A percentile compares a stretch with the other conserved stretches of the same genome.
Conservation (phyloP, 2,329 filamentous ascomycete species). For the Colletotrichum musae region DNA sequence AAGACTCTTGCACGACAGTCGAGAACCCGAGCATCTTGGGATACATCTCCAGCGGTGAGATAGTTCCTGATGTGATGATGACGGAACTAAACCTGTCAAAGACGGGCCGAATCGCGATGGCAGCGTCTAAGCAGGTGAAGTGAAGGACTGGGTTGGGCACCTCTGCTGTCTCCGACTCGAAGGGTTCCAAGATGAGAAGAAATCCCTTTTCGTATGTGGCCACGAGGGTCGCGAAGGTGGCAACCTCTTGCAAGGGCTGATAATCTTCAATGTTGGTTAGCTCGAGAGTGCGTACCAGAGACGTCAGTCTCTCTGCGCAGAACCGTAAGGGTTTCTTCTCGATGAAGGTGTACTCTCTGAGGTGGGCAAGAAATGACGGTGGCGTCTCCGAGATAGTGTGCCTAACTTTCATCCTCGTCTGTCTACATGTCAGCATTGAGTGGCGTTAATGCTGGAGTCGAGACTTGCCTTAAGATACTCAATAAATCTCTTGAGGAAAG, state of each 20-base stretch:
- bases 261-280: constrained; percentile 99
- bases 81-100: constrained; percentile 98
- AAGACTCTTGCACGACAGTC: constrained; percentile 96
- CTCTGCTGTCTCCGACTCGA: constrained; percentile 93
- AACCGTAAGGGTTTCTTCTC: constrained; percentile 96
- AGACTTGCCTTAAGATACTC: constrained; percentile 85
- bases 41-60: constrained; percentile 98
- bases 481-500: constrained; percentile 95
- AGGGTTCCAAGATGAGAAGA: constrained; percentile 95
- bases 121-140: constrained; percentile 95
- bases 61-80: constrained; percentile 97
- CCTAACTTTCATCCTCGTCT: constrained; percentile 97
- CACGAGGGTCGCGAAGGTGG: constrained; percentile 95
- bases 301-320: constrained; percentile 94
- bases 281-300: constrained; percentile 93
- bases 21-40: constrained; percentile 97
- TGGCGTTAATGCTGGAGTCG: too few species aligned
- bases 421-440: constrained; percentile 6
- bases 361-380: constrained; percentile 90
- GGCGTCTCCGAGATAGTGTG: constrained; percentile 98
- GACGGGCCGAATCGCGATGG: constrained; percentile 97
- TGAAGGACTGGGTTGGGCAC: constrained; percentile 98
- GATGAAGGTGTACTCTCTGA: constrained; percentile 97
- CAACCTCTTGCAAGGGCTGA: constrained; percentile 95
- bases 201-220: constrained; percentile 98